Evolutionary conservation across 2,329 filamentous ascomycete species (phyloP).

Genomic region (Aspergillus sp.): DNA sequence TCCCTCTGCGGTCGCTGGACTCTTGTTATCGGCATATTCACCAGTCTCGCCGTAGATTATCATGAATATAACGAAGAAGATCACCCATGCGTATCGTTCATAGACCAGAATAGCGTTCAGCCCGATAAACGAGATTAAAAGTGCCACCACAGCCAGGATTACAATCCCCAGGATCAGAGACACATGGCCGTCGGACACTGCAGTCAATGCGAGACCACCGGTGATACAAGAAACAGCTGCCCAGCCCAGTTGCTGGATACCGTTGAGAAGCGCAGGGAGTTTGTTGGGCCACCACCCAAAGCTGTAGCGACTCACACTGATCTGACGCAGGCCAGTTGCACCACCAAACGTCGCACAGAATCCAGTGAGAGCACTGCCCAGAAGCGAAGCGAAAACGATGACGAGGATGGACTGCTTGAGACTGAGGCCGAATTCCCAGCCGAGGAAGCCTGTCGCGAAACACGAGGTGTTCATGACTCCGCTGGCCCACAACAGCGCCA

Average conservation of each 20-base stretch:
- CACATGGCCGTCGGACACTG: constrained; percentile 1
- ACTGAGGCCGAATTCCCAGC: constrained; percentile 7
- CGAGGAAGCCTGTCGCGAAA: constrained; percentile 7
- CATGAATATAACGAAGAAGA: constrained; percentile 7
- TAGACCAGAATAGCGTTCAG: background rate
- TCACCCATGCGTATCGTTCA: constrained; percentile 6
- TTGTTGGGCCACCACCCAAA: constrained; percentile 12
- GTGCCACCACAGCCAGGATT: constrained; percentile 3
- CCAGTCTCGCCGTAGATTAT: constrained; percentile 9
- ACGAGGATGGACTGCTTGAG: constrained; percentile 4
- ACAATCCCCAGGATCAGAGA: constrained; percentile 7
- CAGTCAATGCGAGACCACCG: constrained; percentile 1
- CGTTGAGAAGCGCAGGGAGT: constrained; percentile 2
- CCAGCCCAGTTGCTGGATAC: constrained; percentile 5
- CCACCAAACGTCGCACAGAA: constrained; percentile 4
- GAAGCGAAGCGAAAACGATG: constrained; percentile 1
- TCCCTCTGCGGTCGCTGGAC: background rate
- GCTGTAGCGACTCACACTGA: constrained; percentile 7
- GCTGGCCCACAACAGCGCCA: constrained; percentile 9
- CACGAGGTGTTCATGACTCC: constrained; percentile 9
- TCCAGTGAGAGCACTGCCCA: background rate
- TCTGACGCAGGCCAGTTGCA: constrained; percentile 6
- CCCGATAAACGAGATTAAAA: constrained; percentile 1
- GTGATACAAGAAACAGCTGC: constrained; percentile 7
- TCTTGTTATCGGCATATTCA: background rate